Evolutionary conservation across 345 rosid species (phyloP), one percentile per base, ranked within the genome.

Genomic region (Murraya paniculata): DNA sequence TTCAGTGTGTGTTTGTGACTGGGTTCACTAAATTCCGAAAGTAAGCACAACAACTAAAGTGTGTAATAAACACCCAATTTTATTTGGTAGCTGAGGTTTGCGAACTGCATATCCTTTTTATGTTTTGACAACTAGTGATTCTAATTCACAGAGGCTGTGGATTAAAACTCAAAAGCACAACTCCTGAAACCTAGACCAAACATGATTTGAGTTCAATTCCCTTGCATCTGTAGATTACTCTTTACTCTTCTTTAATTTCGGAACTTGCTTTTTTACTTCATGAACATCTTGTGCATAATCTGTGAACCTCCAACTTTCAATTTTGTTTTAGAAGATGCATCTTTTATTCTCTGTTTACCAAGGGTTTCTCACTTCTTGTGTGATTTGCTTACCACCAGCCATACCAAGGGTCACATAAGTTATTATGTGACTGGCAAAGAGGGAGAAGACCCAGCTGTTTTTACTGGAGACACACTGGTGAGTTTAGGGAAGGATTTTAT

Each of bases 381-480:
- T 73, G 33, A 13, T 27, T 86, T 77, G 60, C 58, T 77, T 79
- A 28, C 82, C 39, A 11, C 78, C 88, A 91, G 97, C 84, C 97
- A 92, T 80, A 93, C 98, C 35, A 93, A 89, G 82, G 98, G 97
- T 70, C 97, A 94, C 88, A 91, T 93, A 77, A 91, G 97, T 80
- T 92, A 92, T 82, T 94, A 88, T 81, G 85, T 91, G 50, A 93
- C 94, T 1, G 82, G 87, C 30, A 86, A 83, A 62, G 97, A 85
- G 56, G 92, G 80, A 59, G 92, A 91, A 71, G 86, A 66, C 78
- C 90, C 94, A 4, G 95, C 91, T 53, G 98, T 91, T 76, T 94
- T 94, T 85, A 94, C 98, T 4, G 98, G 98, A 56, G 98, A 94
- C 80, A 94, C 98, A 4, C 85, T 94, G 82, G 98, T 90, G 79